These are phyloP conservation scores for Chlorella sp. DNA, from an alignment of 139 green algal species.

Conservation along the genomic window DNA sequence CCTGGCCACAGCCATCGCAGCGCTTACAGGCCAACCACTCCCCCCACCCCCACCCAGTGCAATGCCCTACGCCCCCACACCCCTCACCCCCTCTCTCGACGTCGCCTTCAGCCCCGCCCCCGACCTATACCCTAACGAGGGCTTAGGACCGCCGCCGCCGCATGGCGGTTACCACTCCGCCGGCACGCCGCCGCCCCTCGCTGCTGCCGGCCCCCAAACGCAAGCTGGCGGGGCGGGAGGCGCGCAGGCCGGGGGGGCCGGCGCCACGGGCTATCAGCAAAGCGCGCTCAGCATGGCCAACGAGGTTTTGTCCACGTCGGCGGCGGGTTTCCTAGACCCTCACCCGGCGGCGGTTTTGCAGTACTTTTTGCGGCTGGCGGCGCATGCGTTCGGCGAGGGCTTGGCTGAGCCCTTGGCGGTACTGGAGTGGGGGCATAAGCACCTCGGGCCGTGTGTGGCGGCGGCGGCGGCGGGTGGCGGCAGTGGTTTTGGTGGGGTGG, in stretches of 20 bases:
- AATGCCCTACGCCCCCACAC: background rate
- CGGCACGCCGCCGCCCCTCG: background rate
- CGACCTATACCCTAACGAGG: no score
- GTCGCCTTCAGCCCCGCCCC: no score
- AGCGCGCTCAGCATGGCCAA: background rate
- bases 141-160: no score
- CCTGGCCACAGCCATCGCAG: background rate
- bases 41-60: background rate
- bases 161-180: no score
- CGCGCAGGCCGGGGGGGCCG: no score
- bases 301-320: background rate
- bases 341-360: background rate
- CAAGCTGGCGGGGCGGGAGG: no score
- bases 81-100: background rate
- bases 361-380: background rate
- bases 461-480: no score
- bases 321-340: background rate
- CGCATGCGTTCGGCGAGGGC: background rate
- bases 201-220: no score
- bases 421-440: background rate
- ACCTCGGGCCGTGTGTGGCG: no score
- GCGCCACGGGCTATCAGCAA: no score
- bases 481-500: no score
- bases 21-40: background rate
- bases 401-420: background rate